Evolutionary conservation across 2,329 filamentous ascomycete genomes (phyloP), one percentile per base, ranked within the genome.

Genomic region (Aspergillus uvarum): DNA sequence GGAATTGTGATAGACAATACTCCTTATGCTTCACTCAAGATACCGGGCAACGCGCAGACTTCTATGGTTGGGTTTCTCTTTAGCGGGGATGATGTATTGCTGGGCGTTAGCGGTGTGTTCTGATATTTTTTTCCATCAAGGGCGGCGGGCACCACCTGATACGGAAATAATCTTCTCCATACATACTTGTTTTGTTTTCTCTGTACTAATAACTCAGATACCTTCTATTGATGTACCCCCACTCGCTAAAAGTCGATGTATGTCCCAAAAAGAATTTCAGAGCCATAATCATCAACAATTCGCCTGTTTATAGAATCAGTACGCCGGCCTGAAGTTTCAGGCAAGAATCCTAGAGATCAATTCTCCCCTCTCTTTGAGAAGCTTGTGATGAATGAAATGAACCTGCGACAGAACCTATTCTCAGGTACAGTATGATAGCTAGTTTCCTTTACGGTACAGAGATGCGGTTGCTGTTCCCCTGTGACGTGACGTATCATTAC

Each of bases 401-500:
- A 16, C 5, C 16, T 19, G 5, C 14, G 38, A 44, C 14, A 16
- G 38, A n/a, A 7, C 14, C n/a, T 8, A 19, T 6, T 19, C 16
- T 16, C 38, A 44, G 14, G 38, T 24, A 11, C 0, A 22, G 8
- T 11, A 24, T 12, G 2, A 16, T 35, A 11, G 14, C 42, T 11
- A 21, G 2, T 8, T 16, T 14, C n/a, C 21, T 26, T 6, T 10
- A 6, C 32, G n/a, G 32, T 52, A 42, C 21, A 26, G 11, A n/a
- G n/a, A 44, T 5, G 14, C 16, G 38, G n/a, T 44, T 44, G 38
- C 16, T 44, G 38, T 11, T 55, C 38, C 52, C 56, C 56, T 58
- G 59, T 62, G 62, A 63, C 59, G 62, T 62, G 60, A 32, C 24
- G 14, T 47, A 47, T 50, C 48, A 16, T 24, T 50, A 50, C 42